These are phyloP conservation scores for Somion occarium DNA, from an alignment of 1,284 basidiomycete genomes.

Conservation along the genomic window DNA sequence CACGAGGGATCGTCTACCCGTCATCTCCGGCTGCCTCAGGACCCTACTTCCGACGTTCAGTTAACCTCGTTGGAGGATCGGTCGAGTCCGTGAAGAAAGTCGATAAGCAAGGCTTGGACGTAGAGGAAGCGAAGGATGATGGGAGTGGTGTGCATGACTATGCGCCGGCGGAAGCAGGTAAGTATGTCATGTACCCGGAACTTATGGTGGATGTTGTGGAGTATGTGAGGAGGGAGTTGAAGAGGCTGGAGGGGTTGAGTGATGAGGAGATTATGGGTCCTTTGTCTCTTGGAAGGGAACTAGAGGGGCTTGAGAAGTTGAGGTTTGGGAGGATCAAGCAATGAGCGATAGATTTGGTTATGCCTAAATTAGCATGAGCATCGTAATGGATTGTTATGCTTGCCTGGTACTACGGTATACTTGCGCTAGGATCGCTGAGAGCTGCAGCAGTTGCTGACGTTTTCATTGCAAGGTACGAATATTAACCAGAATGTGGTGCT, in stretches of 20 bases:
- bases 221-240: conserved; percentile 77
- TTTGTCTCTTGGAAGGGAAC: conserved; percentile 22
- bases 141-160: conserved; percentile 72
- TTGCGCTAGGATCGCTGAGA: no score
- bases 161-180: conserved; percentile 49
- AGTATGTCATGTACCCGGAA: conserved; percentile 73
- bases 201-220: conserved; percentile 73
- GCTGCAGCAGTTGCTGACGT: no score
- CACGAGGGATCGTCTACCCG: conserved; percentile 55
- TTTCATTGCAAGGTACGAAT: no score
- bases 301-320: conserved; percentile 21
- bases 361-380: no score
- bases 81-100: conserved; percentile 54
- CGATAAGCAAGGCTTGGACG: conserved; percentile 39
- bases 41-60: conserved; percentile 47
- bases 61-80: conserved; percentile 63
- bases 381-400: no score
- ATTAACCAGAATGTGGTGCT: no score
- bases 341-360: no score
- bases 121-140: conserved; percentile 59
- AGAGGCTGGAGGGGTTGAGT: conserved; percentile 64
- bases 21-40: conserved; percentile 11
- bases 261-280: conserved; percentile 62
- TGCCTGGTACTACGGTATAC: no score
- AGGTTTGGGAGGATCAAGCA: conserved; percentile 24